These are phyloP conservation scores for Backusella psychrophila DNA, from an alignment of 192 early-diverging fungal genomes.

Conservation along the genomic window DNA sequence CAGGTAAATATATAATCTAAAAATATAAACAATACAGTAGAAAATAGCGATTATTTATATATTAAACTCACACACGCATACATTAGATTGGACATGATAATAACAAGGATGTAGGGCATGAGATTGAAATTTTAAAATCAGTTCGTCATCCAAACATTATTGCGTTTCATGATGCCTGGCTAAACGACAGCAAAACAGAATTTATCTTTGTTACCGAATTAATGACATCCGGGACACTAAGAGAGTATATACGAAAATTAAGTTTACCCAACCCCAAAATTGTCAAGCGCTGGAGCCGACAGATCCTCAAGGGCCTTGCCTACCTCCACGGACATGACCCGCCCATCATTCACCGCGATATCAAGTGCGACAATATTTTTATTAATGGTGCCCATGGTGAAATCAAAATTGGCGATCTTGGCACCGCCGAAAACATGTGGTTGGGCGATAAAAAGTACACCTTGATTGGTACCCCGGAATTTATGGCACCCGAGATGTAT, in stretches of 20 bases:
- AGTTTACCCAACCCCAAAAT: slow-evolving; percentile 67
- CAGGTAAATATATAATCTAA: slow-evolving; percentile 12
- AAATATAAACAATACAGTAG: neutral
- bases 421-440: slow-evolving; percentile 74
- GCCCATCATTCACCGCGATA: slow-evolving; percentile 79
- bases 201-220: slow-evolving; percentile 67
- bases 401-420: slow-evolving; percentile 83
- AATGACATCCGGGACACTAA: slow-evolving; percentile 69
- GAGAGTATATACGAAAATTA: slow-evolving; percentile 66
- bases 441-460: slow-evolving; percentile 72
- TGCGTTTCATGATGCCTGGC: slow-evolving; percentile 53
- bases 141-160: slow-evolving; percentile 69
- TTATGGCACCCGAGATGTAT: slow-evolving; percentile 86
- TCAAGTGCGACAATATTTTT: slow-evolving; percentile 84
- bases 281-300: slow-evolving; percentile 73
- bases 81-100: slow-evolving; percentile 19
- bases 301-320: slow-evolving; percentile 72
- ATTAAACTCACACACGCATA: neutral
- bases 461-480: slow-evolving; percentile 77
- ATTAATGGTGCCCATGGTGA: slow-evolving; percentile 82
- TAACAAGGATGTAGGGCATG: slow-evolving; percentile 16
- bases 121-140: slow-evolving; percentile 50
- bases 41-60: neutral
- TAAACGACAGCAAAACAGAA: slow-evolving; percentile 35
- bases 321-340: slow-evolving; percentile 76